Conservation (phyloP, 2,329 filamentous ascomycete genomes). For the Talaromyces marneffei region DNA sequence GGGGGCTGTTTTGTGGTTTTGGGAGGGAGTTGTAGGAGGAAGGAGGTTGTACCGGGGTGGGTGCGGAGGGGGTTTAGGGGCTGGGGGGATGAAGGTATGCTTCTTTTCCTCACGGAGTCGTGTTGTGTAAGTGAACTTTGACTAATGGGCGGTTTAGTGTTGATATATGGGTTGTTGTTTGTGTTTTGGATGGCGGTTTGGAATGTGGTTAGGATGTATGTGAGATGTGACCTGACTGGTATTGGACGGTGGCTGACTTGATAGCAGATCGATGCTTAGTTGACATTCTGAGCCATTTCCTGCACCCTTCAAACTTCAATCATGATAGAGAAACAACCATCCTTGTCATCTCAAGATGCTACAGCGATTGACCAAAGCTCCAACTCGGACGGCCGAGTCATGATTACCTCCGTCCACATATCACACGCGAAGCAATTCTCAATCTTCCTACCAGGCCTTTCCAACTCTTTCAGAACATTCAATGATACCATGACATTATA, state of each 20-base stretch:
- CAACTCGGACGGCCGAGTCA: neutral
- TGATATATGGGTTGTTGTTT: slow-evolving; percentile 10
- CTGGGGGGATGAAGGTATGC: slow-evolving; percentile 28
- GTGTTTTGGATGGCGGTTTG: slow-evolving; percentile 1
- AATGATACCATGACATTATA: neutral
- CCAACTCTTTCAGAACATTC: too few species aligned
- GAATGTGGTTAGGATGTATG: slow-evolving; percentile 2
- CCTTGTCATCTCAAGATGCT: neutral
- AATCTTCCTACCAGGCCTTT: neutral
- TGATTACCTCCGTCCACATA: neutral
- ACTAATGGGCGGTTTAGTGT: slow-evolving; percentile 13
- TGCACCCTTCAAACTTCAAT: neutral
- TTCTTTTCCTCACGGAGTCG: neutral
- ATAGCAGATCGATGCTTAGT: neutral
- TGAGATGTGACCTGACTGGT: neutral
- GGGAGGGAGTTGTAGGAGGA: slow-evolving; percentile 29
- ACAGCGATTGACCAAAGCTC: neutral
- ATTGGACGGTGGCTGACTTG: neutral
- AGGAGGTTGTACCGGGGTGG: slow-evolving; percentile 27
- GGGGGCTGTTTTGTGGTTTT: slow-evolving; percentile 36
- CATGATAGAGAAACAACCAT: neutral
- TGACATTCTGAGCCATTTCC: neutral
- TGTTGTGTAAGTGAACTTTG: too few species aligned
- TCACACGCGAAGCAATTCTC: neutral
- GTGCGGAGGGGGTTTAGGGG: slow-evolving; percentile 20